Evolutionary conservation across 768 basidiomycete genomes (phyloP).

Genomic region (Gloeophyllum trabeum): DNA sequence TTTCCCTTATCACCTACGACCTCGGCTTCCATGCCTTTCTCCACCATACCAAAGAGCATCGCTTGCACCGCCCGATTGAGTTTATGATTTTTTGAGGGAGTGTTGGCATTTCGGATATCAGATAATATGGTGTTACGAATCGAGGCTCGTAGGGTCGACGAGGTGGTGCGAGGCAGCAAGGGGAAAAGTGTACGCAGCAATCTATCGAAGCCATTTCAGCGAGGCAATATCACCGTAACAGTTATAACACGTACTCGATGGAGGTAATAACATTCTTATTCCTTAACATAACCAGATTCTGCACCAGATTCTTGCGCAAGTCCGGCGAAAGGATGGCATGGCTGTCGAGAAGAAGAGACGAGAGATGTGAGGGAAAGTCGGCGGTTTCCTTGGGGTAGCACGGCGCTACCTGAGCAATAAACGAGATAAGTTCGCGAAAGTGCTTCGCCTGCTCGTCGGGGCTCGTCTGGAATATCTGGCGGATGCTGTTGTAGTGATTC

Average conservation of each 20-base stretch:
- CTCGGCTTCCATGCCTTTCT: conserved; percentile 79
- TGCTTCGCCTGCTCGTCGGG: conserved; percentile 80
- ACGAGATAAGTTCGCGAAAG: conserved; percentile 80
- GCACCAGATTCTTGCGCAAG: conserved; percentile 74
- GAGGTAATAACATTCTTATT: conserved; percentile 91
- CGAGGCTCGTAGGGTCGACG: conserved; percentile 68
- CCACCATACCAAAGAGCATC: conserved; percentile 93
- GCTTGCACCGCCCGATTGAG: conserved; percentile 93
- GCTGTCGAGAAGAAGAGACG: conserved; percentile 66
- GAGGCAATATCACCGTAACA: neutral
- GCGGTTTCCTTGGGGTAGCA: conserved; percentile 91
- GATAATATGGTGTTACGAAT: conserved; percentile 91
- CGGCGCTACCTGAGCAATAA: conserved; percentile 88
- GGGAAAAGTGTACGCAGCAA: conserved; percentile 89
- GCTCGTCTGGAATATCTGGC: conserved; percentile 73
- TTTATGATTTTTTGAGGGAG: conserved; percentile 85
- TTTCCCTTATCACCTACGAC: conserved; percentile 81
- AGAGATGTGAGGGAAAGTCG: conserved; percentile 74
- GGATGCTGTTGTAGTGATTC: conserved; percentile 85
- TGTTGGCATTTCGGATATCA: conserved; percentile 87
- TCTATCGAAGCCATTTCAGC: no score
- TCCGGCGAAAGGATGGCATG: conserved; percentile 70
- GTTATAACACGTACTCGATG: conserved; percentile 56
- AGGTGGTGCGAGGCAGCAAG: conserved; percentile 87
- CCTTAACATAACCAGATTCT: conserved; percentile 86